These are phyloP conservation scores for Monosporascus sp. DNA, from an alignment of 2,329 filamentous ascomycete genomes.

Conservation along the genomic window DNA sequence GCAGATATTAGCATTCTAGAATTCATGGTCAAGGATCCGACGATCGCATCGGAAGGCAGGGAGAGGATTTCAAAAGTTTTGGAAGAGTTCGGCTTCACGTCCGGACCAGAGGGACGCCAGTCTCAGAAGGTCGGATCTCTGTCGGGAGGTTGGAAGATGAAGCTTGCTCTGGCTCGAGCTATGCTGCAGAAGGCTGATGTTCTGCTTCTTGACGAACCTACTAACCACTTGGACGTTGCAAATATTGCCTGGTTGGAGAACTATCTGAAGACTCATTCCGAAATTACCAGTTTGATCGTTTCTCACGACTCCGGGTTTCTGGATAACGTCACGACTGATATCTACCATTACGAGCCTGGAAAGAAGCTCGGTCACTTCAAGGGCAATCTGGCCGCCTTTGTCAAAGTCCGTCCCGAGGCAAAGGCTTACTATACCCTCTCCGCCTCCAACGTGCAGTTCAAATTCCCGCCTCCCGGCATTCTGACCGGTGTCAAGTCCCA, in stretches of 20 bases:
- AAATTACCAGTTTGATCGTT: slow-evolving; percentile 96
- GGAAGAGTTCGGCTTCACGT: slow-evolving; percentile 87
- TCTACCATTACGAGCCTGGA: slow-evolving; percentile 93
- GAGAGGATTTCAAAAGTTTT: slow-evolving; percentile 82
- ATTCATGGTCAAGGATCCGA: slow-evolving; percentile 84
- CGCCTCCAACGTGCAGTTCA: slow-evolving; percentile 85
- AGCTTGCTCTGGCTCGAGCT: slow-evolving; percentile 88
- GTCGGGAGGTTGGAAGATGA: slow-evolving; percentile 99
- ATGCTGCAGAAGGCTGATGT: slow-evolving; percentile 98
- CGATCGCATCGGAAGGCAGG: slow-evolving; percentile 69
- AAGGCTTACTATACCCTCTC: slow-evolving; percentile 98
- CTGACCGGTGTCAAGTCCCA: slow-evolving; percentile 90
- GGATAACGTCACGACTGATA: slow-evolving; percentile 95
- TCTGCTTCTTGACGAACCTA: slow-evolving; percentile 93
- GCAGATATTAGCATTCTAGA: slow-evolving; percentile 94
- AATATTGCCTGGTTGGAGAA: slow-evolving; percentile 96
- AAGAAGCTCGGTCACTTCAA: slow-evolving; percentile 91
- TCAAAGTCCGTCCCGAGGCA: slow-evolving; percentile 83
- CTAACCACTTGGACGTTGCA: slow-evolving; percentile 93
- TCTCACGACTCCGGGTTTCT: slow-evolving; percentile 98
- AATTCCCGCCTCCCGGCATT: slow-evolving; percentile 94
- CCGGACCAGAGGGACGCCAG: slow-evolving; percentile 84
- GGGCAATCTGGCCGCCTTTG: slow-evolving; percentile 78
- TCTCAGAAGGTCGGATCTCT: slow-evolving; percentile 86
- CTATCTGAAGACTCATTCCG: slow-evolving; percentile 90